Conservation (phyloP, 805 yeast genomes). For the Candida ipomoeae region DNA sequence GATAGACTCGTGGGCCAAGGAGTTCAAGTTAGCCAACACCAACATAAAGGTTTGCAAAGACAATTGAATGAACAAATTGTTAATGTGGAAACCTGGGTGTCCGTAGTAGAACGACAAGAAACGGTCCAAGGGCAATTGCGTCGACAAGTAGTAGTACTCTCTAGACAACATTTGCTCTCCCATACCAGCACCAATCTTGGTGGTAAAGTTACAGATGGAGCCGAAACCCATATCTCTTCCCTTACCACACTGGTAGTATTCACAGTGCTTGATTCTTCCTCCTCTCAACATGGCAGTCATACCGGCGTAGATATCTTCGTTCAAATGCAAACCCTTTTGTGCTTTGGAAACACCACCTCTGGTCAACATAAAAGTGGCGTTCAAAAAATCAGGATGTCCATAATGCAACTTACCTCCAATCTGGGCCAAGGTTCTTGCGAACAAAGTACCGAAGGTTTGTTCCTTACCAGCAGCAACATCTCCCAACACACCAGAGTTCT, state of each 20-base stretch:
- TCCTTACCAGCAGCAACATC: conserved; percentile 88
- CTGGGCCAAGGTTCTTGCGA: conserved; percentile 77
- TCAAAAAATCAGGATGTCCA: conserved; percentile 83
- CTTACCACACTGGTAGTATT: conserved; percentile 81
- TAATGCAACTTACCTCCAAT: conserved; percentile 81
- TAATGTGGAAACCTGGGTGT: conserved; percentile 82
- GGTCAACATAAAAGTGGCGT: conserved; percentile 72
- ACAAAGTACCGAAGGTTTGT: conserved; percentile 81
- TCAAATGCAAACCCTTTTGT: conserved; percentile 75
- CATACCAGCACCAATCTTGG: conserved; percentile 88
- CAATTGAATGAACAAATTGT: conserved; percentile 67
- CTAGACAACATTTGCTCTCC: conserved; percentile 83
- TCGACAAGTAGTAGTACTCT: conserved; percentile 74
- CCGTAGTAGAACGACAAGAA: conserved; percentile 79
- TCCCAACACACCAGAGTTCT: conserved; percentile 75
- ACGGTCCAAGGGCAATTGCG: conserved; percentile 72
- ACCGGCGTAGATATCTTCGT: conserved; percentile 85
- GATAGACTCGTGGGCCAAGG: conserved; percentile 57
- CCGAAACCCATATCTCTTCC: conserved; percentile 85
- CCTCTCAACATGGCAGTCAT: conserved; percentile 76
- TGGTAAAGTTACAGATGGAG: conserved; percentile 74
- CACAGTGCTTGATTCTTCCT: conserved; percentile 81
- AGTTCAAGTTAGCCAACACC: conserved; percentile 57
- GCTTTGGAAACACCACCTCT: conserved; percentile 87
- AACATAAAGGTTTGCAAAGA: conserved; percentile 55